Base-by-base conservation (phyloP, 495 filamentous ascomycete species). In the Parachaetomium inaequale region DNA sequence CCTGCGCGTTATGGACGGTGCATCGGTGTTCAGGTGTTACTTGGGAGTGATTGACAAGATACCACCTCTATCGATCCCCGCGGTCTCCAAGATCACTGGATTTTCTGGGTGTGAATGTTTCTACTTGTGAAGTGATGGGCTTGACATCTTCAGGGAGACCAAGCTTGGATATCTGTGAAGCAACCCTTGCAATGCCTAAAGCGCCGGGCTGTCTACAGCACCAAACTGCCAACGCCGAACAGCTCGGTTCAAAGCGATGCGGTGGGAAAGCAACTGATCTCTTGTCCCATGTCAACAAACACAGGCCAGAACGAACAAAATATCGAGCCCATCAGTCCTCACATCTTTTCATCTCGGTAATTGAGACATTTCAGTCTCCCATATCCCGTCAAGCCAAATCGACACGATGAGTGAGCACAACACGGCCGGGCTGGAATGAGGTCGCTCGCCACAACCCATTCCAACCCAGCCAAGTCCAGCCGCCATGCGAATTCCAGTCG, bases 381-480 rank as follows among this genome's bases (percentile, higher is more conserved):
- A 29, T 47, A 19, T 11, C n/a, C 11, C 0, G 8, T 32, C 26
- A 29, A 2, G 21, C 15, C 2, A 12, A 32, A 23, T 45, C n/a
- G 26, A 46, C 21, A 31, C 4, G 8, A 25, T n/a, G 17, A 21
- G 19, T 14, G 17, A 53, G 11, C n/a, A 60, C 47, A 51, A 42
- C 32, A 15, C 36, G 58, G 36, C 36, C 28, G 36, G 28, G 36
- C 12, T 53, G 58, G 58, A 60, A 60, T 60, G 58, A 49, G 1
- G 46, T 59, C 43, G 46, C 46, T 51, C 57, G 25, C 31, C 46
- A 32, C 46, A 36, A 59, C 57, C n/a, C 57, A 59, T 59, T 59
- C 57, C 57, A 59, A 29, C 19, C 31, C n/a, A 29, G 15, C 11
- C 29, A 17, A 21, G 57, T 25, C 43, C 34, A 50, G 23, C 46